Conservation (phyloP, 345 rosid genomes). For the Carallia brachiata region DNA sequence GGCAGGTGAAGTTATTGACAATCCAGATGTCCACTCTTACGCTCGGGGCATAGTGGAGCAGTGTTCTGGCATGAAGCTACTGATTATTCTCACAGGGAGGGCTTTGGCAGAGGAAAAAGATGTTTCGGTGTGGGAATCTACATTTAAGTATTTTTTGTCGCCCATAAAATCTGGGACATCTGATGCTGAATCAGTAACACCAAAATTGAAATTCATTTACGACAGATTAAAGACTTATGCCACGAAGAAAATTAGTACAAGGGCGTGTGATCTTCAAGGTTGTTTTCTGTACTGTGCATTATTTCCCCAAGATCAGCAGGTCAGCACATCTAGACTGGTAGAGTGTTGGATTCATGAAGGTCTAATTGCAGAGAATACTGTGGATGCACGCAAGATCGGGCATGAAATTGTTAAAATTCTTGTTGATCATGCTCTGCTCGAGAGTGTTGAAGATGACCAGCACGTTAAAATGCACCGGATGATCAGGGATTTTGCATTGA, state of each 20-base stretch:
- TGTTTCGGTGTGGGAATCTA: constrained; percentile 8
- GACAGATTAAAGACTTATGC: constrained; percentile 6
- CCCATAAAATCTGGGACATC: neutral
- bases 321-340: neutral
- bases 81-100: constrained; percentile 1
- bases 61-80: constrained; percentile 11
- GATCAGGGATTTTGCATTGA: constrained; percentile 13
- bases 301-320: constrained; percentile 8
- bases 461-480: constrained; percentile 12
- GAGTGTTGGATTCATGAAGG: constrained; percentile 14
- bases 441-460: neutral
- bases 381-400: constrained; percentile 12
- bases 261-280: constrained; percentile 1
- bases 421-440: constrained; percentile 1
- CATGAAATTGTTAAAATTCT: constrained; percentile 11
- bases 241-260: neutral
- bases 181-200: neutral
- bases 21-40: constrained; percentile 1
- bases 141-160: neutral
- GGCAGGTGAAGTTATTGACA: constrained; percentile 6
- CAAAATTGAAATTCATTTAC: constrained; percentile 5
- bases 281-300: constrained; percentile 5
- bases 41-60: constrained; percentile 12
- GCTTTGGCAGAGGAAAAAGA: constrained; percentile 4
- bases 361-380: constrained; percentile 11